A percentile compares a stretch with the other conserved stretches of the same genome.
Evolutionary conservation across 768 basidiomycete species (phyloP).

Genomic region (Leccinum arenicola): DNA sequence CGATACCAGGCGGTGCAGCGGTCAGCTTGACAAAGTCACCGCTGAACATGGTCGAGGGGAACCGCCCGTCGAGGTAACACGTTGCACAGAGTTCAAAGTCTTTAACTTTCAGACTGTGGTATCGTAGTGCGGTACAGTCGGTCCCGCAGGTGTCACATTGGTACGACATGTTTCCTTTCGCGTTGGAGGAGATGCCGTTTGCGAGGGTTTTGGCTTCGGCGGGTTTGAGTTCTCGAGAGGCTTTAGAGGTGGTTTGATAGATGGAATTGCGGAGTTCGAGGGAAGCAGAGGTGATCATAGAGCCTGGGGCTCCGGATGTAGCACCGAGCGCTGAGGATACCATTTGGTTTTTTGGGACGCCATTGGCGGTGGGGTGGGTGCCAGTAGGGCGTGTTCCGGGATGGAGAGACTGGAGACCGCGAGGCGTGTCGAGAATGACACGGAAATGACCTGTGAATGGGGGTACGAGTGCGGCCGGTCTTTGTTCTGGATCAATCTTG

Average conservation of each 20-base stretch:
- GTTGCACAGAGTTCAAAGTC: constrained; percentile 87
- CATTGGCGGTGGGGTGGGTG: constrained; percentile 46
- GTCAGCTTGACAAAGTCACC: constrained; percentile 95
- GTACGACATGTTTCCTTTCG: constrained; percentile 53
- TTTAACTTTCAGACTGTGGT: constrained; percentile 91
- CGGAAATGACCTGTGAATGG: constrained; percentile 99
- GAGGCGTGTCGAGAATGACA: constrained; percentile 94
- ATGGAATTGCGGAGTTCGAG: constrained; percentile 86
- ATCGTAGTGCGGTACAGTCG: constrained; percentile 85
- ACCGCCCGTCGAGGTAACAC: constrained; percentile 95
- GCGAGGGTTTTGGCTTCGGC: constrained; percentile 65
- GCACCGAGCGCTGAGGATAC: constrained; percentile 15
- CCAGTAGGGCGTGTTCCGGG: constrained; percentile 64
- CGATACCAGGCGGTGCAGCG: constrained; percentile 30
- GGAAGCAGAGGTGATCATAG: constrained; percentile 51
- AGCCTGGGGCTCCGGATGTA: constrained; percentile 15
- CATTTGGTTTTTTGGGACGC: constrained; percentile 39
- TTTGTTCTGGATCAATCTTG: constrained; percentile 95
- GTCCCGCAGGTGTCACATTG: constrained; percentile 94
- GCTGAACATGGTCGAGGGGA: constrained; percentile 93
- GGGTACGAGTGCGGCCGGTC: constrained; percentile 90
- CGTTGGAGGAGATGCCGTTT: constrained; percentile 46
- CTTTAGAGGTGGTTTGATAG: constrained; percentile 84
- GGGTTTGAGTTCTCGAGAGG: constrained; percentile 66
- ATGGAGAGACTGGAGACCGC: constrained; percentile 92